Evolutionary conservation across 225 moss, liverwort and hornwort species (phyloP), one percentile per base, ranked within the genome.

Genomic region (Straminergon stramineum): DNA sequence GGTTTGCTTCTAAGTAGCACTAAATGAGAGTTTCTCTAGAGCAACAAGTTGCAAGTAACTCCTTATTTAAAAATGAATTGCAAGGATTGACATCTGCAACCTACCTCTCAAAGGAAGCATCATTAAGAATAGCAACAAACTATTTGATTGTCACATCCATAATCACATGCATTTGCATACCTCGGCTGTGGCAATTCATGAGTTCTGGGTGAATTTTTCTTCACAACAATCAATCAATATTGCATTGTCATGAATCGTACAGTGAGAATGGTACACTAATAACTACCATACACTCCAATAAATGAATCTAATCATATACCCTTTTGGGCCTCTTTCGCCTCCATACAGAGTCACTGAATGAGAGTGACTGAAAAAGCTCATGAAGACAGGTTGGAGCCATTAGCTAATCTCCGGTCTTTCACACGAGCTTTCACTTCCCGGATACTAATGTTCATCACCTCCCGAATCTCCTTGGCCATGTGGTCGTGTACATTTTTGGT

Each of bases 401-500:
- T 85, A 3, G 48, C 39, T 69, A 78, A 39, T 58, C 43, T 87
- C 51, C 88, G 26, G 63, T 91, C 92, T 86, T 93, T 94, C 31
- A 92, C 90, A 48, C 75, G 60, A 43, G 90, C 91, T 81, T 91
- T 92, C 89, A 93, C 84, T 91, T 93, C 92, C 24, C 87, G 85
- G 28, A 94, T 90, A 68, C 89, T 88, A 53, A 93, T 66, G 63
- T 92, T 94, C 93, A 94, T 93, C 81, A 91, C 86, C 79, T 94
- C 94, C 27, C 92, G 93, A 43, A 94, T 92, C 79, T 94, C 90
- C 84, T 92, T 91, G 65, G 93, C 90, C 94, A 94, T 94, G 82
- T 94, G 92, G 65, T 93, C 93, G 76, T 93, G 93, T 34, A 97
- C 95, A 31, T 96, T 96, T 87, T 95, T 96, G 18, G 92, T 96